Base-by-base conservation (phyloP, 2,329 filamentous ascomycete genomes). In the Daldinia eschscholtzii region DNA sequence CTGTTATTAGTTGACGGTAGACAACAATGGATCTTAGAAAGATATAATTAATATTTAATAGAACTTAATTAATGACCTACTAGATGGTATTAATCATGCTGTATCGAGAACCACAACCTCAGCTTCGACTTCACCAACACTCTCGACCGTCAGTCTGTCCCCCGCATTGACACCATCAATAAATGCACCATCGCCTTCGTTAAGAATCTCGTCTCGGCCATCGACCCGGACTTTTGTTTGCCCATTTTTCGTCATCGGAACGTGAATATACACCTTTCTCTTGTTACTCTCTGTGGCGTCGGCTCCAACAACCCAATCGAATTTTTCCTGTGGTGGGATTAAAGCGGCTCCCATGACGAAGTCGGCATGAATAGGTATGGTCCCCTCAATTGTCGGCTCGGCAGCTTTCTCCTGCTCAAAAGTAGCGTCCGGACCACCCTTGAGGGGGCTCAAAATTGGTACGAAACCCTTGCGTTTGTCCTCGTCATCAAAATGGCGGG, bases 331-430 rank as follows among this genome's bases (percentile, higher is more conserved):
- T 0, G 92, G 89, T 6, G 84, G 85, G 62, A 97, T 87, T 63
- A 97, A 89, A 6, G 89, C 90, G 0, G 93, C 93, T 39, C 88
- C 89, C 92, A 97, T 96, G 67, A 91, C 89, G 57, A 97, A 86
- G 81, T 97, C 93, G 10, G 93, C 91, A 77, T 97, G 92, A 62
- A 97, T 91, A 6, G 93, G 92, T 70, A 97, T 97, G 0, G 91
- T 91, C n/a, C 83, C 86, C 0, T 85, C 81, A 20, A 92, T 82
- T 1, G 81, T 81, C 0, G 92, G 89, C 69, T 88, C 85, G 0
- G 88, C 90, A 6, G 84, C 87, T 70, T 85, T 85, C 76, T 95
- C 92, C 73, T 91, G 85, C 55, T 87, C 85, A 0, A 80, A 77
- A 0, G 86, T 88, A 4, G 91, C 91, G 4, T 88, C 85, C 1